Evolutionary conservation across 257 asterid species (phyloP), one percentile per base, ranked within the genome.

Genomic region (Fraxinus americana): DNA sequence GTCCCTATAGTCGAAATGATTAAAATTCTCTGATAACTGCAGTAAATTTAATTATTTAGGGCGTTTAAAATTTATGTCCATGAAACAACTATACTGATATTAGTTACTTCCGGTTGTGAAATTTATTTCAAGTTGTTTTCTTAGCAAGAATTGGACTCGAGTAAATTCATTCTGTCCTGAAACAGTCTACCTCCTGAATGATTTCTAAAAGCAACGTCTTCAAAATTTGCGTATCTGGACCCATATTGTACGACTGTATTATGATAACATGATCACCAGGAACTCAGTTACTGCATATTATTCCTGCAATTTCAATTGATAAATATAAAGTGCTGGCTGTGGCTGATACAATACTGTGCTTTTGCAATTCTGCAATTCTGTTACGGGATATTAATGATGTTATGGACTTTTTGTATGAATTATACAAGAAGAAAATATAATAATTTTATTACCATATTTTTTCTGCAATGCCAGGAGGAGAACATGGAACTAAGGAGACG

Each of bases 401-500:
- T 54, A 17, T 54, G 63, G 63, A 19, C 27, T 54, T 25, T 54
- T 19, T 52, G 10, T 52, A 4, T 0, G 63, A 63, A 61, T 25
- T 63, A 10, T 27, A 27, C 3, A 10, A 11, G 68, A 25, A 2
- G 10, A 63, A 10, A 63, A 63, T 23, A 17, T 23, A 7, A 23
- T 63, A 11, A 59, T 27, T 63, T 11, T 63, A 23, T 4, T 27
- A 4, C 7, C 29, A 8, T 27, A 9, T 59, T 8, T 54, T 71
- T 41, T 25, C 61, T 63, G 67, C 13, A 27, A 70, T 80, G 34
- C 73, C 86, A 96, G 99, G 97, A 93, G 78, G 99, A 96, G 88
- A 96, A 96, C 88, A 83, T 87, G 97, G 94, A 92, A 75, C 87
- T 96, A 34, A 89, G 35, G 89, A 88, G 48, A 83, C 81, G 79